phyloP scores from a whole-genome alignment of 305 asterid species.

The Solanum hybrid region DNA sequence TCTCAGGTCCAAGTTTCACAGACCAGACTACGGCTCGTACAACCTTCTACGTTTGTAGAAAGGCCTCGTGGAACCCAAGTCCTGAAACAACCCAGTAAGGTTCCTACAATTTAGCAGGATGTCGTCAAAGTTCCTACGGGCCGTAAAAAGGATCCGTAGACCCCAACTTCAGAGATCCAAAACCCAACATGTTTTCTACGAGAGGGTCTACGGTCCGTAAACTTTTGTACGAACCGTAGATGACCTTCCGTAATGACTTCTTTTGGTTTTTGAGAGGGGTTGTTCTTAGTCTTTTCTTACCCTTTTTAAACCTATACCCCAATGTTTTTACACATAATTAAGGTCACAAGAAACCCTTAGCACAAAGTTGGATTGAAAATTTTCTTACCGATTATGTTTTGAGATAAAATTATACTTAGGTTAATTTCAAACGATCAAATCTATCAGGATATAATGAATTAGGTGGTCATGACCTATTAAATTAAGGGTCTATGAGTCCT shows the following conservation, averaged over 20 bases:
- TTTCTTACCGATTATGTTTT: background rate
- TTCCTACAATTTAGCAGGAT: background rate
- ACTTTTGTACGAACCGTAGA: background rate
- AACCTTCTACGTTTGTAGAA: background rate
- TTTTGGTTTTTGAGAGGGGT: background rate
- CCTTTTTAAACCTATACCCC: background rate
- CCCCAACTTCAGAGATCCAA: background rate
- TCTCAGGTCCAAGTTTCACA: background rate
- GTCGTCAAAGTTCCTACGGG: background rate
- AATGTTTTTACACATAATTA: background rate
- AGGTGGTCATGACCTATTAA: background rate
- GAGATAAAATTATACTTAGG: background rate
- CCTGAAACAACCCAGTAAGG: background rate
- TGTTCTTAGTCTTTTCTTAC: background rate
- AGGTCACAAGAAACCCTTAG: background rate
- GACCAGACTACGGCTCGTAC: background rate
- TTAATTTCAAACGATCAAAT: background rate
- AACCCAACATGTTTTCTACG: background rate
- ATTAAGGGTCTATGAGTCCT: background rate
- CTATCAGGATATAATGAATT: background rate
- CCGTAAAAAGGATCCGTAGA: background rate
- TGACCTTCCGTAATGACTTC: background rate
- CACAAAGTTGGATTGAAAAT: background rate
- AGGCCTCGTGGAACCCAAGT: background rate
- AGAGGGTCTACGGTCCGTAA: background rate